Evolutionary conservation across 139 green algal species (phyloP), one percentile per base, ranked within the genome.

Genomic region (Coelastrella sp.): DNA sequence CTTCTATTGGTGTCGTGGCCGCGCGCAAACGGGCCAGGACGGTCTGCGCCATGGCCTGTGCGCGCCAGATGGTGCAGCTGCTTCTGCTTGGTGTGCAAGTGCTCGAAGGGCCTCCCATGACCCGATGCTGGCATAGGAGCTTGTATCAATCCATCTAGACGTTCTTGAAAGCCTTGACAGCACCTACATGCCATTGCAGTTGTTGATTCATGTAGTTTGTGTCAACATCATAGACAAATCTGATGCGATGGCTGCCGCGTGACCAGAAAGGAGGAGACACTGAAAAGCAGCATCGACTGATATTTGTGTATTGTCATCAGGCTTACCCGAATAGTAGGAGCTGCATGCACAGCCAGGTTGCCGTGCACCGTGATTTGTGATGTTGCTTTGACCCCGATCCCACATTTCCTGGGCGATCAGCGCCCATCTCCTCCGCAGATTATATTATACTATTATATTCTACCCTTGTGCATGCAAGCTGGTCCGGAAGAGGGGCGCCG

Each of bases 281-380:
- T 47, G 32, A 0, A 47, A 47, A 47, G 32, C 32, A 47, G 32
- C 32, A 47, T 71, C 3, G 13, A 71, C 3, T 7, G 3, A 71
- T 71, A 71, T 7, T 71, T 80, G 10, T 13, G 14, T 19, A 22
- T 80, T 4, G 47, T 19, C 14, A 60, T 47, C 32, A 60, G 3
- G 47, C 79, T 71, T 56, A 85, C 79, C 57, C 57, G 58, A 85
- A 47, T 57, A 85, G 79, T 19, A 85, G 56, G 6, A 85, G 22
- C n/a, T 85, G 58, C 17, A 19, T 22, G 59, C 75, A 81, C 22
- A 60, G 22, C 75, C 23, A 81, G 11, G 59, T 20, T 20, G 75
- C 75, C 17, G 23, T 81, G 75, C 75, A 14, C 22, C 23, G 32
- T 59, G 75, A 32, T 14, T 17, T 76, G 14, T 17, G 68, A 76